A percentile compares a stretch with the other conserved stretches of the same genome.
phyloP scores from a whole-genome alignment of 2,329 filamentous ascomycete genomes.

The Tothia fuscella region DNA sequence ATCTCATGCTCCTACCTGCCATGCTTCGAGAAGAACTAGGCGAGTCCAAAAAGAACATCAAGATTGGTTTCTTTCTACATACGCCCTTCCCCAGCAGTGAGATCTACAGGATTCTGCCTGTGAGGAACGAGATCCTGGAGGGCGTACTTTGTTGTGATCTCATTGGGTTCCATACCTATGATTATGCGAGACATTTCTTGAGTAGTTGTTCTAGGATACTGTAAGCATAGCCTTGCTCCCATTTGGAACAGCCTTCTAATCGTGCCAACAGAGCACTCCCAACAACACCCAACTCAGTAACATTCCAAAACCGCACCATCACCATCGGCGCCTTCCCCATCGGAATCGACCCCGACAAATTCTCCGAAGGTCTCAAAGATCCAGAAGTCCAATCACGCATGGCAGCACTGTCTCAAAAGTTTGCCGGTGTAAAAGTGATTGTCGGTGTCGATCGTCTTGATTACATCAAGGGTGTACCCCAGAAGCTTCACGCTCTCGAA shows the following conservation, averaged over 20 bases:
- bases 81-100: conserved; percentile 95
- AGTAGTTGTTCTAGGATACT: conserved; percentile 93
- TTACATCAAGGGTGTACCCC: conserved; percentile 97
- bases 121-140: conserved; percentile 75
- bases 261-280: conserved; percentile 41
- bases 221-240: conserved; percentile 31
- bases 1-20: conserved; percentile 89
- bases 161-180: conserved; percentile 96
- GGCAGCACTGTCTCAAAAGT: conserved; percentile 72
- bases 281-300: conserved; percentile 86
- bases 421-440: conserved; percentile 90
- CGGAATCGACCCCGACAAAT: conserved; percentile 95
- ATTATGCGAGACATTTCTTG: conserved; percentile 95
- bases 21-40: conserved; percentile 90
- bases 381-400: conserved; percentile 82
- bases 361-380: conserved; percentile 76
- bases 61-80: conserved; percentile 96
- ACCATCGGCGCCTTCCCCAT: conserved; percentile 95
- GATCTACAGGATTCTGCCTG: conserved; percentile 90
- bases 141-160: conserved; percentile 89
- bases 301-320: conserved; percentile 78
- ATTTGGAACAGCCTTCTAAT: neutral
- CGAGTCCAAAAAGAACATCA: conserved; percentile 72
- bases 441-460: conserved; percentile 94
- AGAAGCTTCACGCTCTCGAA: conserved; percentile 92